Evolutionary conservation across 805 yeast species (phyloP).

Genomic region (Blastobotrys terrestris): DNA sequence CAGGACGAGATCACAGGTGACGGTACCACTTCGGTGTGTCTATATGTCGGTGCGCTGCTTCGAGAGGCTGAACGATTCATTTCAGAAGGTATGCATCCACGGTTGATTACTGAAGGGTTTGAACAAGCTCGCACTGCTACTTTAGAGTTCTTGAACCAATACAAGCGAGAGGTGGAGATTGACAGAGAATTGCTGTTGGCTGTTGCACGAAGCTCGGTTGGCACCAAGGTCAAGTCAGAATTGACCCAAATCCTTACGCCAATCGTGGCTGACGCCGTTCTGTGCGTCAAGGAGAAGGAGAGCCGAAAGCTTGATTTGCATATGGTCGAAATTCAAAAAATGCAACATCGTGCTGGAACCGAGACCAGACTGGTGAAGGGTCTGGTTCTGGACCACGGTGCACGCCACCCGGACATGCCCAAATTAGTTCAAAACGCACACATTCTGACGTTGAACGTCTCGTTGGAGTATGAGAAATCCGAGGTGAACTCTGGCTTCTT

Average conservation of each 20-base stretch:
- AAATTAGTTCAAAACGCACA: constrained; percentile 74
- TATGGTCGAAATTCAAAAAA: constrained; percentile 97
- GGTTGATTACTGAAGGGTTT: constrained; percentile 91
- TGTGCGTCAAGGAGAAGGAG: constrained; percentile 53
- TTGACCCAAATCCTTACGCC: constrained; percentile 81
- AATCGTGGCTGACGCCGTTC: constrained; percentile 92
- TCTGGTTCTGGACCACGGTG: constrained; percentile 94
- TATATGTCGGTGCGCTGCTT: constrained; percentile 88
- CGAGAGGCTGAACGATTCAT: constrained; percentile 91
- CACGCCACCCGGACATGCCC: constrained; percentile 99
- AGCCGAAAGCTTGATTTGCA: constrained; percentile 65
- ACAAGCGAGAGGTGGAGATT: constrained; percentile 46
- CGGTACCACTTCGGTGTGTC: constrained; percentile 94
- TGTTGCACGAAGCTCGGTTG: constrained; percentile 83
- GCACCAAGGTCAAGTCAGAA: constrained; percentile 78
- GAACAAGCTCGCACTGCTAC: constrained; percentile 79
- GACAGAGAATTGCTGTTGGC: constrained; percentile 86
- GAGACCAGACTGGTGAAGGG: constrained; percentile 83
- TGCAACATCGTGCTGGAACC: constrained; percentile 86
- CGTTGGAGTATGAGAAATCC: constrained; percentile 93
- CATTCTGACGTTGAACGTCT: constrained; percentile 83
- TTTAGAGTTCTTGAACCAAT: constrained; percentile 60
- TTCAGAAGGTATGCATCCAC: constrained; percentile 92
- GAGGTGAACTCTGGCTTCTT: constrained; percentile 95
- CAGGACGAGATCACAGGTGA: constrained; percentile 99